Base-by-base conservation (phyloP, 495 filamentous ascomycete genomes). In the Daldinia childiae region DNA sequence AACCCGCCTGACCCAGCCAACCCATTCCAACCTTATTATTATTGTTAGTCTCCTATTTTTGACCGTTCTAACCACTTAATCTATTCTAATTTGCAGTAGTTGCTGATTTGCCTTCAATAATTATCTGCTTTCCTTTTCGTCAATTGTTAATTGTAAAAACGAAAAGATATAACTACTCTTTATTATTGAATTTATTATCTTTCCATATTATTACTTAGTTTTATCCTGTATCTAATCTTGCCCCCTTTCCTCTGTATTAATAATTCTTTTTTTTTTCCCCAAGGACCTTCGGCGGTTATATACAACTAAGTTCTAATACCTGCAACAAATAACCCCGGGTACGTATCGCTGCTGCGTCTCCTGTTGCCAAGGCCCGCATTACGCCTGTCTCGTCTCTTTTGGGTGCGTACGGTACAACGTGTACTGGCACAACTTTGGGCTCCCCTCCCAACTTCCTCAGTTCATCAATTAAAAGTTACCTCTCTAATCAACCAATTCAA, bases 291-390 rank as follows among this genome's bases (percentile, higher is more conserved):
- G 8, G 8, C 43, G 43, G 43, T 48, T 48, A 21, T 48, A 21
- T 19, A 11, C 43, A 9, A 21, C 19, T 48, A 21, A 21, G 43
- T 48, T 48, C 43, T 48, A 48, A 56, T 56, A 56, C 27, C 30
- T 56, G 17, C 29, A 30, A 30, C 26, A 32, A 34, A 19, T 36
- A 56, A 60, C 38, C 24, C 24, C 19, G 19, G 27, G 55, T 43
- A 39, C 32, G 21, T 24, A 43, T 30, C 12, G 36, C 27, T 62
- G 55, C 54, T 58, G 32, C 32, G 30, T 58, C 55, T 58, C 32
- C 50, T 71, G 26, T 59, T 68, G 69, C 69, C 69, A 72, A 72
- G 69, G 27, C 64, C 60, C 39, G 63, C 64, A 64, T 68, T 72
- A 64, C 67, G 67, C 61, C 61, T 58, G 67, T 50, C 36, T 45